A percentile compares a stretch with the other conserved stretches of the same genome.
phyloP scores from a whole-genome alignment of 2,329 filamentous ascomycete species.

The Aureobasidium pullulans region DNA sequence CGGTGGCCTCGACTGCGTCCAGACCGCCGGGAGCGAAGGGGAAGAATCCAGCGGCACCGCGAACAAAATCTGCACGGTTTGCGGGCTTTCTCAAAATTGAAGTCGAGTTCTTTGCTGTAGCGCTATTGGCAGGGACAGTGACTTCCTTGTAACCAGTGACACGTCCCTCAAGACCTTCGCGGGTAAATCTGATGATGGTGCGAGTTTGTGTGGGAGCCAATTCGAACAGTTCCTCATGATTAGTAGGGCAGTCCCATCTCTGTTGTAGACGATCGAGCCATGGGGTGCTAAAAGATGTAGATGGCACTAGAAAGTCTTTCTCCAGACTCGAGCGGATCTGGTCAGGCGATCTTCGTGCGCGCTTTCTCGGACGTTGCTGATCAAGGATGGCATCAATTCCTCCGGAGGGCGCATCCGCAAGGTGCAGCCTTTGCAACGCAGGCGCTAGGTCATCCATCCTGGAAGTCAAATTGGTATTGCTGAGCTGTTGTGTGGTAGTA shows the following conservation, averaged over 20 bases:
- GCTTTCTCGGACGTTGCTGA: conserved; percentile 45
- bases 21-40: conserved; percentile 88
- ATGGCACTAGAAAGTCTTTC: conserved; percentile 68
- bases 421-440: conserved; percentile 5
- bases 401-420: background rate
- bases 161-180: conserved; percentile 83
- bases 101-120: conserved; percentile 91
- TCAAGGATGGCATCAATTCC: conserved; percentile 54
- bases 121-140: conserved; percentile 80
- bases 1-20: conserved; percentile 77
- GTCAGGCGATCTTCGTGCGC: conserved; percentile 48
- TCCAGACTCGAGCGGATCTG: conserved; percentile 67
- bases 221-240: conserved; percentile 77
- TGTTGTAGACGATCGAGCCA: conserved; percentile 90
- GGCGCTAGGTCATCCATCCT: conserved; percentile 9
- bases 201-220: conserved; percentile 86
- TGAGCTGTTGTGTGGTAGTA: background rate
- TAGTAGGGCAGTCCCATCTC: conserved; percentile 74
- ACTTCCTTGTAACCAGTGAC: conserved; percentile 94
- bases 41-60: conserved; percentile 87
- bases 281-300: conserved; percentile 67
- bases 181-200: conserved; percentile 86
- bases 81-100: conserved; percentile 82
- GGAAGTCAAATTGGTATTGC: background rate
- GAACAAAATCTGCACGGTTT: conserved; percentile 79